Percentiles rank a stretch among this genome's conserved stretches.
Conservation (phyloP, 768 basidiomycete species). For the Lepiota venenata region DNA sequence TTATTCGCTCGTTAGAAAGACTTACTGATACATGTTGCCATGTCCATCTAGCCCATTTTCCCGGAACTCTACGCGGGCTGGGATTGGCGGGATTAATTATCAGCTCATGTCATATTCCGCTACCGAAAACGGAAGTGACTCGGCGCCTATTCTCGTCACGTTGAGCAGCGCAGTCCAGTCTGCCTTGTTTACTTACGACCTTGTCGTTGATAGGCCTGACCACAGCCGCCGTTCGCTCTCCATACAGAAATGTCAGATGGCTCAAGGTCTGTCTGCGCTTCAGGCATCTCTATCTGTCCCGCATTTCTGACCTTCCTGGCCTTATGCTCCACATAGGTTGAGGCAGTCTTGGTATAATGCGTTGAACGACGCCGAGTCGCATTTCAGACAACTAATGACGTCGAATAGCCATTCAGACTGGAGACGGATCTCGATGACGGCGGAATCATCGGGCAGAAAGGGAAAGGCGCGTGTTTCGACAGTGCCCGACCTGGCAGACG, state of each 20-base stretch:
- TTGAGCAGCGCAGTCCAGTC: background rate
- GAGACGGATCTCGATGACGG: constrained; percentile 67
- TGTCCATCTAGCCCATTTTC: no score
- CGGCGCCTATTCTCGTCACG: constrained; percentile 11
- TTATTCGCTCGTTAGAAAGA: no score
- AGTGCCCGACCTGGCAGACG: constrained; percentile 63
- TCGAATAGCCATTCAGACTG: constrained; percentile 62
- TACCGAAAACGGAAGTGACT: constrained; percentile 12
- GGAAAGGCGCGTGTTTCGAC: constrained; percentile 53
- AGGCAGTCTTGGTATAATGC: constrained; percentile 82
- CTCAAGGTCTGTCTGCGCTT: constrained; percentile 20
- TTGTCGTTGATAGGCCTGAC: background rate
- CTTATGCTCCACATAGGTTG: constrained; percentile 44
- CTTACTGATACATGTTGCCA: no score
- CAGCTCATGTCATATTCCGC: constrained; percentile 1
- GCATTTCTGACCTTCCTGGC: constrained; percentile 5
- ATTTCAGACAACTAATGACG: constrained; percentile 75
- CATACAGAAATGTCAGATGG: constrained; percentile 30
- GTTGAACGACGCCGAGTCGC: constrained; percentile 67
- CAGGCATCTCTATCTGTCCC: background rate
- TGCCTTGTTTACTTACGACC: background rate
- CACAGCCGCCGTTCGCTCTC: background rate
- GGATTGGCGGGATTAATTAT: no score
- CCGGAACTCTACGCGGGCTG: no score
- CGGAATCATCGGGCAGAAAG: constrained; percentile 46